Evolutionary conservation across 1,139 yeast genomes (phyloP).

Genomic region (Candida sanyaensis): DNA sequence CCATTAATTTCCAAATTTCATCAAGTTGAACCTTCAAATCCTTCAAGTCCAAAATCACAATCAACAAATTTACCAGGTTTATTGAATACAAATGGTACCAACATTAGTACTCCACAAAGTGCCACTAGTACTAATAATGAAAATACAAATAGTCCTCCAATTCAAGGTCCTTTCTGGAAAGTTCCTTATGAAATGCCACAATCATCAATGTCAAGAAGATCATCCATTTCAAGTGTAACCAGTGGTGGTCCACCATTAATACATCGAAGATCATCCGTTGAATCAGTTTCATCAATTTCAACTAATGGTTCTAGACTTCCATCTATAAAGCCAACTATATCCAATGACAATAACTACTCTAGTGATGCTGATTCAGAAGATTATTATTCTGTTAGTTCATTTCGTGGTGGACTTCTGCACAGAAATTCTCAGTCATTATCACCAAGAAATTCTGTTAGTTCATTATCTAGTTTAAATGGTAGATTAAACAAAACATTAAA

Average conservation of each 20-base stretch:
- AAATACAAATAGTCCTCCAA: constrained; percentile 32
- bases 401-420: constrained; percentile 31
- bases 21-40: constrained; percentile 16
- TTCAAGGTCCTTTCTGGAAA: constrained; percentile 53
- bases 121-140: not conserved
- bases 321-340: constrained; percentile 28
- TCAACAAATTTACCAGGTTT: constrained; percentile 12
- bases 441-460: constrained; percentile 48
- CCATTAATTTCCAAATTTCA: constrained; percentile 10
- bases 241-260: constrained; percentile 9
- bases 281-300: constrained; percentile 23
- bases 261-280: constrained; percentile 16
- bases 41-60: constrained; percentile 23
- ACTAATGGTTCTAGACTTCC: constrained; percentile 36
- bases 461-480: constrained; percentile 49
- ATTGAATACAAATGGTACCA: constrained; percentile 12
- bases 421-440: constrained; percentile 33
- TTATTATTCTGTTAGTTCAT: constrained; percentile 31
- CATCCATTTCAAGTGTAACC: constrained; percentile 28
- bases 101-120: not conserved
- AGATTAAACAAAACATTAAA: constrained; percentile 33
- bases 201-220: constrained; percentile 25
- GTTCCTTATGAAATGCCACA: constrained; percentile 54
- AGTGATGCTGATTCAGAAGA: constrained; percentile 45
- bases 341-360: constrained; percentile 18